A percentile compares a stretch with the other conserved stretches of the same genome.
Conservation (phyloP, 1,284 basidiomycete species). For the Termitomyces sp. region DNA sequence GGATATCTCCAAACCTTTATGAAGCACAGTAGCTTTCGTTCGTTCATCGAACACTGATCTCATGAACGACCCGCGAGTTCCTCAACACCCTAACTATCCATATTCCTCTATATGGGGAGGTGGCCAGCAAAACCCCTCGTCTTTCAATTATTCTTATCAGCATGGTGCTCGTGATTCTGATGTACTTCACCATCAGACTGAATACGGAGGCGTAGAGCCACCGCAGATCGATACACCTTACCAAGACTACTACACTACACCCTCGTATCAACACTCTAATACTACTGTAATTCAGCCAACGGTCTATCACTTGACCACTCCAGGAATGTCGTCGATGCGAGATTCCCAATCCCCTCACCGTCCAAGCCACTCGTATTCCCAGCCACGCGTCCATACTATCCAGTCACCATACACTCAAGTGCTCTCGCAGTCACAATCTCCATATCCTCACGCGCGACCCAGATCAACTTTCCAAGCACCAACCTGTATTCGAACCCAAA, state of each 20-base stretch:
- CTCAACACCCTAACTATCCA: conserved; percentile 16
- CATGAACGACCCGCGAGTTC: conserved; percentile 17
- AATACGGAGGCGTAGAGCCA: conserved; percentile 10
- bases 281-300: conserved; percentile 5
- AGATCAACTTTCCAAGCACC: conserved; percentile 21
- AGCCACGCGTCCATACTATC: conserved; percentile 18
- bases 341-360: conserved; percentile 11
- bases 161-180: conserved; percentile 11
- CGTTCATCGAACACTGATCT: conserved; percentile 4
- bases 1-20: conserved; percentile 16
- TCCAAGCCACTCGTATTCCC: conserved; percentile 19
- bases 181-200: conserved; percentile 10
- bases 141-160: conserved; percentile 14
- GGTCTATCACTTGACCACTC: conserved; percentile 9
- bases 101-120: conserved; percentile 15
- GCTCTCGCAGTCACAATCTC: conserved; percentile 15
- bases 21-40: conserved; percentile 14
- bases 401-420: conserved; percentile 15
- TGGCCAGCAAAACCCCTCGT: conserved; percentile 14
- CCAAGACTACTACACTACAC: conserved; percentile 13
- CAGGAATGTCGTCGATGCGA: conserved; percentile 8
- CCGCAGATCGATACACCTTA: conserved; percentile 12
- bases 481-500: conserved; percentile 15
- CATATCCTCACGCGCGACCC: conserved; percentile 15
- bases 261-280: conserved; percentile 12